phyloP scores from a whole-genome alignment of 495 filamentous ascomycete genomes.

The Hypoxylon lenormandii region DNA sequence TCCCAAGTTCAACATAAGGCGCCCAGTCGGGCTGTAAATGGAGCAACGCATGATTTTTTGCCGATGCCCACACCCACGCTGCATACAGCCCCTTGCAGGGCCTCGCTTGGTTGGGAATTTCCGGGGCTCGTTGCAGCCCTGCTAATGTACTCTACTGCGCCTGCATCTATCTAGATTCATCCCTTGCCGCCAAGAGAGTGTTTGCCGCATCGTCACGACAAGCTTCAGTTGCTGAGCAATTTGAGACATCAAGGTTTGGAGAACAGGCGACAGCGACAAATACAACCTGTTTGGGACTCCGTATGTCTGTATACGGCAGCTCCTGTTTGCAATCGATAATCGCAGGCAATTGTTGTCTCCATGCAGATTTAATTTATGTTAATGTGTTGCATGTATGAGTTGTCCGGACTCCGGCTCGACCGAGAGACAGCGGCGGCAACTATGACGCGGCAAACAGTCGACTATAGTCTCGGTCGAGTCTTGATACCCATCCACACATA shows the following conservation, averaged over 20 bases:
- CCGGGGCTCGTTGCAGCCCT: conserved; percentile 29
- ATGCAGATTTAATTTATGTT: no score
- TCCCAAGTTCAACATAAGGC: neutral
- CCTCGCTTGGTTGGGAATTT: conserved; percentile 10
- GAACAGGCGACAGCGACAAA: conserved; percentile 10
- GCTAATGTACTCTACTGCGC: conserved; percentile 12
- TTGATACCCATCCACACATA: neutral
- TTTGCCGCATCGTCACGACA: conserved; percentile 7
- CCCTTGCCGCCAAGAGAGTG: conserved; percentile 35
- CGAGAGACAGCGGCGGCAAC: neutral
- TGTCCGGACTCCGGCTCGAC: no score
- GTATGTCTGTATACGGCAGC: neutral
- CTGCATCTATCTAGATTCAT: conserved; percentile 33
- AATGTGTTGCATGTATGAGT: no score
- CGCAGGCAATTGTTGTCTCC: no score
- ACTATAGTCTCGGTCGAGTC: neutral
- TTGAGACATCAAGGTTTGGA: conserved; percentile 14
- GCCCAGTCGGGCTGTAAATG: conserved; percentile 1
- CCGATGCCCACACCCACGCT: conserved; percentile 6
- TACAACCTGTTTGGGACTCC: neutral
- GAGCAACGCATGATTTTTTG: conserved; percentile 14
- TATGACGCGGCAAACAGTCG: neutral
- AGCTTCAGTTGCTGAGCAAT: conserved; percentile 1
- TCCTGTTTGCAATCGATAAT: neutral
- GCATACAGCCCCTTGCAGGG: conserved; percentile 33